Conservation (phyloP, 768 basidiomycete species). For the Jaapia argillacea region DNA sequence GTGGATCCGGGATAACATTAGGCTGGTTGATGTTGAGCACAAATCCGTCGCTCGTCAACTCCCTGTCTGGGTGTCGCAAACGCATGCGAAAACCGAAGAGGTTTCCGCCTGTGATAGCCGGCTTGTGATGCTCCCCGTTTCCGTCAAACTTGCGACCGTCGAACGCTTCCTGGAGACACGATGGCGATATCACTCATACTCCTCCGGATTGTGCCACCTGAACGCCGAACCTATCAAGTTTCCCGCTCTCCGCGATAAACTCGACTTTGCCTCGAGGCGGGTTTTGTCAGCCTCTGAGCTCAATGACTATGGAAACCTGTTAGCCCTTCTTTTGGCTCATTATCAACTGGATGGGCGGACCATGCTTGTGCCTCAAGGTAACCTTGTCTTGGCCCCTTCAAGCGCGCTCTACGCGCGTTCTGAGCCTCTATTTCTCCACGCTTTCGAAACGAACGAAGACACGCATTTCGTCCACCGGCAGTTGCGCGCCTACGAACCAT, state of each 20-base stretch:
- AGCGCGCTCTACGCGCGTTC: neutral
- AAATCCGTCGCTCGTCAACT: neutral
- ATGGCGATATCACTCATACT: neutral
- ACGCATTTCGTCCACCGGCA: too few relatives aligned
- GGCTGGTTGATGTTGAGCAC: too few relatives aligned
- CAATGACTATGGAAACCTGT: too few relatives aligned
- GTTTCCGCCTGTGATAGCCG: too few relatives aligned
- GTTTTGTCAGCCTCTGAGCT: neutral
- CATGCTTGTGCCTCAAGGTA: too few relatives aligned
- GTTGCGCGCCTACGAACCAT: too few relatives aligned
- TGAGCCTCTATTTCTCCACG: neutral
- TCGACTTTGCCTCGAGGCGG: neutral
- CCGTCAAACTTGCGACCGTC: neutral
- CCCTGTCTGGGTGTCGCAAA: neutral
- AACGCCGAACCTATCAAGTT: neutral
- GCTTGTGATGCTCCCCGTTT: neutral
- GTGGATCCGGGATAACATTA: too few relatives aligned
- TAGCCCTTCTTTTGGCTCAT: too few relatives aligned
- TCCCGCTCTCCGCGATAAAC: neutral
- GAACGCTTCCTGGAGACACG: neutral
- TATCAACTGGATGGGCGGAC: too few relatives aligned
- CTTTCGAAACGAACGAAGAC: conserved; percentile 7
- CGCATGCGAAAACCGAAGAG: too few relatives aligned
- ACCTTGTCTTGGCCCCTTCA: too few relatives aligned
- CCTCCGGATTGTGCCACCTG: neutral